Evolutionary conservation across 495 filamentous ascomycete species (phyloP).

Genomic region (Annulohypoxylon nitens): DNA sequence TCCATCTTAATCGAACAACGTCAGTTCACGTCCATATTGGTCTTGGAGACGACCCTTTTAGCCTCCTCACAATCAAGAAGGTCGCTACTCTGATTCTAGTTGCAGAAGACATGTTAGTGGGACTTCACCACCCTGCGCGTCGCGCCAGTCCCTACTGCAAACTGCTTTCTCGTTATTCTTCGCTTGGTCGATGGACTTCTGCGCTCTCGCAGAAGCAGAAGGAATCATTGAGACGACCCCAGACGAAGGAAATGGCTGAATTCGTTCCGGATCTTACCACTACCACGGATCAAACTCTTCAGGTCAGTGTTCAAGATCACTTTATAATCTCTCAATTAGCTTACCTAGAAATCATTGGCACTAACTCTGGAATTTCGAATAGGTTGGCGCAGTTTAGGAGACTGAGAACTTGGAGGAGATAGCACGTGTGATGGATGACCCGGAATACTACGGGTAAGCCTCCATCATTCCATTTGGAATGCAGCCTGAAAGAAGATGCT

Average conservation of each 20-base stretch:
- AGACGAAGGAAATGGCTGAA: conserved; percentile 1
- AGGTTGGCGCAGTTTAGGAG: conserved; percentile 43
- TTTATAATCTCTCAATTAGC: neutral
- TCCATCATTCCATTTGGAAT: neutral
- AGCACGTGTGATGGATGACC: conserved; percentile 25
- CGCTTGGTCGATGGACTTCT: neutral
- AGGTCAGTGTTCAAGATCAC: conserved; percentile 8
- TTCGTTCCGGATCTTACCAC: neutral
- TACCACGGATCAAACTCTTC: neutral
- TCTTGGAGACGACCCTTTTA: conserved; percentile 46
- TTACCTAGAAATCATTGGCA: neutral
- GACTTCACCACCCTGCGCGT: conserved; percentile 43
- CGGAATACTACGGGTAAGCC: neutral
- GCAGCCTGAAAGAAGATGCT: neutral
- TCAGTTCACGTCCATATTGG: conserved; percentile 45
- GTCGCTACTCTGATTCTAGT: conserved; percentile 28
- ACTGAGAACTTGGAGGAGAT: conserved; percentile 23
- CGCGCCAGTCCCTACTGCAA: neutral
- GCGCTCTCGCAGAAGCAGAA: neutral
- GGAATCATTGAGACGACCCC: neutral
- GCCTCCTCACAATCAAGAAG: conserved; percentile 45
- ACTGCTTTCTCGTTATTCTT: neutral
- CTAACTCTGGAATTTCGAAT: neutral
- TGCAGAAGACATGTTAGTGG: conserved; percentile 29
- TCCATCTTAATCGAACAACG: conserved; percentile 38